Conservation (phyloP, 2,329 filamentous ascomycete genomes). For the Fusarium torreyae region DNA sequence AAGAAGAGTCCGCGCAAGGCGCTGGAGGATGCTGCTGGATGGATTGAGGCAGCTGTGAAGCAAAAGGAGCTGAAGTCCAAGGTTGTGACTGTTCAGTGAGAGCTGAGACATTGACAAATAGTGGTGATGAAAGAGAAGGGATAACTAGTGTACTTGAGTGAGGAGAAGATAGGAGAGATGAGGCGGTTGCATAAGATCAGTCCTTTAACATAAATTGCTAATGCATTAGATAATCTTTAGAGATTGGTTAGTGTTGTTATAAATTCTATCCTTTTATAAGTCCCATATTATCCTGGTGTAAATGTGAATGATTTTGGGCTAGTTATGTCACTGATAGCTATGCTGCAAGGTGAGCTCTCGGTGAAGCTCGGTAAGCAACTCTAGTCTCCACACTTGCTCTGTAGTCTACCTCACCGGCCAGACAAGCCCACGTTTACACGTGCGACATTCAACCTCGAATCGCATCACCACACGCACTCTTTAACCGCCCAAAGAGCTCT, state of each 20-base stretch:
- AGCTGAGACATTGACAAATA: not conserved
- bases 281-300: not conserved
- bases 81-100: conserved; percentile 64
- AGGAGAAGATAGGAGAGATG: not conserved
- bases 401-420: conserved; percentile 23
- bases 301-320: not conserved
- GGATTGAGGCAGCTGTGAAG: conserved; percentile 66
- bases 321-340: not conserved
- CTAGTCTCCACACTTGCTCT: conserved; percentile 43
- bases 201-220: conserved; percentile 1
- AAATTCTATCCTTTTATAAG: too few species aligned
- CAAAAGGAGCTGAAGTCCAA: conserved; percentile 67
- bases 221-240: not conserved
- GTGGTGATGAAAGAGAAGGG: not conserved
- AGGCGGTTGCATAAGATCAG: not conserved
- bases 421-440: conserved; percentile 42
- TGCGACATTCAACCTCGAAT: conserved; percentile 28
- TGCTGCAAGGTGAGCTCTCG: conserved; percentile 37
- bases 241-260: too few species aligned
- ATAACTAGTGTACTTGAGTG: too few species aligned
- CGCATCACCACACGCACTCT: conserved; percentile 6
- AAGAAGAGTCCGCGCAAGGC: conserved; percentile 72
- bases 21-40: conserved; percentile 65
- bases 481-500: not conserved
- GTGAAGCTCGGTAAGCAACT: conserved; percentile 46